These are phyloP conservation scores for Trichoderma sp. DNA, from an alignment of 2,329 filamentous ascomycete species.

Conservation along the genomic window DNA sequence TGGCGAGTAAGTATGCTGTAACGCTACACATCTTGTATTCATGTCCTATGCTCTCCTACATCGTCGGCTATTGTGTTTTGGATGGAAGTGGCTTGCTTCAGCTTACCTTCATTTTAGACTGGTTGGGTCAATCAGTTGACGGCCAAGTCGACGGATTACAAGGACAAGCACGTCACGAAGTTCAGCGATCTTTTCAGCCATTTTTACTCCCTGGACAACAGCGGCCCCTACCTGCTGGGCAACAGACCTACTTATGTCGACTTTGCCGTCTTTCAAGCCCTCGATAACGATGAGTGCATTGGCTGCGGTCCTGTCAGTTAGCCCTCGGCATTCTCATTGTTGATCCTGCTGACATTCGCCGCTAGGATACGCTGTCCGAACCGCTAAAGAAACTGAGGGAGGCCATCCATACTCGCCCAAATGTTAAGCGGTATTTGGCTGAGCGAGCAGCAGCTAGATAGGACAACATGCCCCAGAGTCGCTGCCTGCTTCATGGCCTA, in stretches of 20 bases:
- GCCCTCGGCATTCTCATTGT: neutral
- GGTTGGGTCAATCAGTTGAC: constrained; percentile 38
- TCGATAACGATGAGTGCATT: constrained; percentile 43
- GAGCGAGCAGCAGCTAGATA: constrained; percentile 9
- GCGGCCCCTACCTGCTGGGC: constrained; percentile 44
- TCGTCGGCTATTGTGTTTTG: neutral
- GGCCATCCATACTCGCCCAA: constrained; percentile 10
- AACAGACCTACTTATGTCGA: constrained; percentile 44
- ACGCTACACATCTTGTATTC: no score
- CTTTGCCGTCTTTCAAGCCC: constrained; percentile 45
- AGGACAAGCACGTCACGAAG: constrained; percentile 32
- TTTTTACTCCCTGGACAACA: constrained; percentile 40
- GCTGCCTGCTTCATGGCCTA: no score
- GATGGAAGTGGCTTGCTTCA: neutral
- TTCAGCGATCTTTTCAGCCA: constrained; percentile 30
- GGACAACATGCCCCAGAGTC: neutral
- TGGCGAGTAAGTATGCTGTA: constrained; percentile 41
- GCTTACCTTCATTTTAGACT: constrained; percentile 7
- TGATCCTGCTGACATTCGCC: neutral
- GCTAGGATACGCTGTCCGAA: constrained; percentile 11
- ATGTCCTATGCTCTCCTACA: no score
- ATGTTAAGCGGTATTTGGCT: constrained; percentile 8
- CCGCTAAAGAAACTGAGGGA: constrained; percentile 18
- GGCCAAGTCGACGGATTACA: constrained; percentile 36
- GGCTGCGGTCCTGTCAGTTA: constrained; percentile 27